Conservation (phyloP, 2,329 filamentous ascomycete genomes). For the Parascedosporium putredinis region DNA sequence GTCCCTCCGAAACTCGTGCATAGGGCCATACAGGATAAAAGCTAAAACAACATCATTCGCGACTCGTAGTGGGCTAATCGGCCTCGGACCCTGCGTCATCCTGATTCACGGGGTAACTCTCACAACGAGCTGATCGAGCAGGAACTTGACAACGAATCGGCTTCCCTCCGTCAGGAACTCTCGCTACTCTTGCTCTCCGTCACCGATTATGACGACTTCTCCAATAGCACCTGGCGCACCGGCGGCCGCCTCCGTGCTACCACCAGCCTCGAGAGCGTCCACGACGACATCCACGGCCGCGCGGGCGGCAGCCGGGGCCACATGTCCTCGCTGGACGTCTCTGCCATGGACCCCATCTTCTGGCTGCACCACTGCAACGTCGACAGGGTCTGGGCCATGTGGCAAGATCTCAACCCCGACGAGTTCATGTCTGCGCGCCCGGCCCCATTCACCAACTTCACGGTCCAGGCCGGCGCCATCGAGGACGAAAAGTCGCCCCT, state of each 20-base stretch:
- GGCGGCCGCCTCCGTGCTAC: background rate
- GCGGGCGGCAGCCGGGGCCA: conserved; percentile 37
- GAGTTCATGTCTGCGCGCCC: conserved; percentile 19
- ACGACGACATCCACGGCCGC: conserved; percentile 26
- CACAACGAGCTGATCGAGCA: conserved; percentile 16
- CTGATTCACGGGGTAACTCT: conserved; percentile 14
- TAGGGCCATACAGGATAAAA: too few relatives aligned
- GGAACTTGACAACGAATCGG: conserved; percentile 17
- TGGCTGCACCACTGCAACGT: conserved; percentile 58
- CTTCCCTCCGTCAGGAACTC: conserved; percentile 15
- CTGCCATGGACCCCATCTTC: conserved; percentile 55
- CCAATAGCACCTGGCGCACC: conserved; percentile 8
- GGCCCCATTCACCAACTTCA: conserved; percentile 4
- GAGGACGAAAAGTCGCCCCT: conserved; percentile 47
- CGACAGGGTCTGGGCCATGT: conserved; percentile 66
- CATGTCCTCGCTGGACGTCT: conserved; percentile 43
- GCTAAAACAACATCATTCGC: background rate
- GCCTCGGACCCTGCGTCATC: conserved; percentile 14
- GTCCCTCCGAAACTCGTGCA: background rate
- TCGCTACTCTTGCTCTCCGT: conserved; percentile 4
- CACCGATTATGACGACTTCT: conserved; percentile 11
- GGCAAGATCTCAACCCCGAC: conserved; percentile 63
- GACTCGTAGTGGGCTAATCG: conserved; percentile 3
- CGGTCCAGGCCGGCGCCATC: conserved; percentile 28
- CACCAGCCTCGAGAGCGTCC: conserved; percentile 24